Base-by-base conservation (phyloP, 805 yeast genomes). In the Starmera quercuum region DNA sequence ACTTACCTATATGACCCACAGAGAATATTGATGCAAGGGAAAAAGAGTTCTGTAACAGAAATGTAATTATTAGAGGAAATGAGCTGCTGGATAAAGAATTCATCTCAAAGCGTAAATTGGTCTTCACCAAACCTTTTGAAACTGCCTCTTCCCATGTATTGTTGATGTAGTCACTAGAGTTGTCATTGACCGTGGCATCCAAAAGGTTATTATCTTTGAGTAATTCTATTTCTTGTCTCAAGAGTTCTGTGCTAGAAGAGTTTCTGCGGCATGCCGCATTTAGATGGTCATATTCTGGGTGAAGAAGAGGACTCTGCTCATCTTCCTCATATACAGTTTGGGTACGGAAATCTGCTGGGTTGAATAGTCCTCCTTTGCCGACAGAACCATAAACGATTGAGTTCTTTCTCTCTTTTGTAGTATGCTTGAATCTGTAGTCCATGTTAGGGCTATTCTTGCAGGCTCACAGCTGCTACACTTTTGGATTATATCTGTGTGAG, bases 1-100 rank as follows among this genome's bases (percentile, higher is more conserved):
- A 68, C 29, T 83, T 82, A 16, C 95, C 95, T 33, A 83, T 60
- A 51, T 79, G 88, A 13, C 94, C 92, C 2, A 86, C 96, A 0
- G 53, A 47, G 27, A 47, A 49, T 24, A 50, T 47, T 2, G 53
- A 49, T 10, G 53, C 47, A 13, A 51, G 29, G 6, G 56, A 45
- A 10, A 51, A 41, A 3, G 55, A 49, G 28, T 50, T 45, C 26
- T 51, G 54, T 25, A 51, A 26, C 11, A 50, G 30, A 25, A 51
- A 50, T 1, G 56, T 51, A 11, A 51, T 30, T 9, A 51, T 41
- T 26, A 51, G 29, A 2, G 56, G 56, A 0, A 46, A 26, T 3
- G 56, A 49, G 10, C 14, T 12, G 12, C 13, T 23, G 9, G 26
- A 23, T 23, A 51, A 28, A 5, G 43, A 26, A 34, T 31, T 40